Evolutionary conservation across 257 asterid genomes (phyloP).

Genomic region (Marsdenia floribunda): DNA sequence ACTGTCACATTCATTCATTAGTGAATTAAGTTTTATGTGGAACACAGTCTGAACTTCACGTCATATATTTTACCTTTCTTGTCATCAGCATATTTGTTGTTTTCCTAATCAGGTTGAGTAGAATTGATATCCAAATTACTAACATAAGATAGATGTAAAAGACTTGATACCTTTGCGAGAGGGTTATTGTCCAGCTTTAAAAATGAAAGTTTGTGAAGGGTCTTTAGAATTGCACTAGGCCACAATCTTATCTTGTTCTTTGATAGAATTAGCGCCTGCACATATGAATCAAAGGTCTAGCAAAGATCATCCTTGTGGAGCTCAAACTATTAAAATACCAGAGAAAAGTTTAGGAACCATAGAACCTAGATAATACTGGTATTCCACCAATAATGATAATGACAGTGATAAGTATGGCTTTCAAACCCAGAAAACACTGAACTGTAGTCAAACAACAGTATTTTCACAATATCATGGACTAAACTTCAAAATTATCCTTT

Average conservation of each 20-base stretch:
- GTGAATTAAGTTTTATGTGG: not conserved
- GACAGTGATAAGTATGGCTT: not conserved
- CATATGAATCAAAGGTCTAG: not conserved
- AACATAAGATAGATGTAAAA: conserved; percentile 1
- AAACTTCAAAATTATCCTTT: not conserved
- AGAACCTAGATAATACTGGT: not conserved
- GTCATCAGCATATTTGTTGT: conserved; percentile 2
- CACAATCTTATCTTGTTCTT: conserved; percentile 87
- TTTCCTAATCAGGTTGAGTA: not conserved
- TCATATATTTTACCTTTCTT: not conserved
- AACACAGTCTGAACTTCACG: not conserved
- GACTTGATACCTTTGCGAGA: conserved; percentile 54
- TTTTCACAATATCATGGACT: not conserved
- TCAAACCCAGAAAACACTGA: not conserved
- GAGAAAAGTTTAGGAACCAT: not conserved
- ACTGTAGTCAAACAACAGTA: not conserved
- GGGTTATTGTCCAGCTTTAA: conserved; percentile 86
- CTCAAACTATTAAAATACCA: not conserved
- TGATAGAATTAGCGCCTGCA: conserved; percentile 75
- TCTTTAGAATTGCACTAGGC: conserved; percentile 67
- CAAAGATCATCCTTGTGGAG: not conserved
- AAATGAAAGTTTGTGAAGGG: conserved; percentile 73
- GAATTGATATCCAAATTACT: not conserved
- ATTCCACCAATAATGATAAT: not conserved
- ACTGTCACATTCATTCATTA: not conserved